phyloP scores from a whole-genome alignment of 345 rosid species.

The Lepidium didymum region DNA sequence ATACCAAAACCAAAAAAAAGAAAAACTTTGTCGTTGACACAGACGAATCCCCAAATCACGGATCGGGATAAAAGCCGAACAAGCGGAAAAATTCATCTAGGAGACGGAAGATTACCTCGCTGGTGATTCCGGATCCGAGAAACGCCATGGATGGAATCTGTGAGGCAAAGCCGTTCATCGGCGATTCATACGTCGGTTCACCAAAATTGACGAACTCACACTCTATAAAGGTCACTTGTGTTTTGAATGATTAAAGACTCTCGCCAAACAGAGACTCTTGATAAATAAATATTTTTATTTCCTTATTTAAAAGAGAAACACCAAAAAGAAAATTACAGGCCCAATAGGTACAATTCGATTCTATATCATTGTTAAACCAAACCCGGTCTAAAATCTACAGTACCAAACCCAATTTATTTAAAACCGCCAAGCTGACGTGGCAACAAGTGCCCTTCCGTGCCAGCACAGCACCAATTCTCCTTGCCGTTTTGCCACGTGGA shows the following conservation, averaged over 20 bases:
- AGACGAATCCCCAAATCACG: not conserved
- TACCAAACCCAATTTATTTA: slow-evolving; percentile 16
- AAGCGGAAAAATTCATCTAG: not conserved
- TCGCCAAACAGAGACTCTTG: not conserved
- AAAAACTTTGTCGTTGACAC: not conserved
- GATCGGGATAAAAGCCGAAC: not conserved
- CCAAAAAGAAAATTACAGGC: not conserved
- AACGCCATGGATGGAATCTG: slow-evolving; percentile 34
- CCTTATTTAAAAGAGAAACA: not conserved
- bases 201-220: not conserved
- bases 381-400: not conserved
- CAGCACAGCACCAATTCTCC: slow-evolving; percentile 92
- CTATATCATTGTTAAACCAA: not conserved
- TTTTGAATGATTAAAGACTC: slow-evolving; percentile 14
- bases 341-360: slow-evolving; percentile 6
- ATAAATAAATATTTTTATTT: not conserved
- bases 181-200: slow-evolving; percentile 2
- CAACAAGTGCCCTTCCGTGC: slow-evolving; percentile 65
- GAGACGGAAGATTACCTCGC: slow-evolving; percentile 28
- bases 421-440: slow-evolving; percentile 92
- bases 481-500: slow-evolving; percentile 82
- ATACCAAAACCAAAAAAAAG: too few relatives aligned
- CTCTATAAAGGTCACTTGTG: not conserved
- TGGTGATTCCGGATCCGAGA: slow-evolving; percentile 35
- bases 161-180: slow-evolving; percentile 22